Base-by-base conservation (phyloP, 306 rosid species). In the Senna tora region DNA sequence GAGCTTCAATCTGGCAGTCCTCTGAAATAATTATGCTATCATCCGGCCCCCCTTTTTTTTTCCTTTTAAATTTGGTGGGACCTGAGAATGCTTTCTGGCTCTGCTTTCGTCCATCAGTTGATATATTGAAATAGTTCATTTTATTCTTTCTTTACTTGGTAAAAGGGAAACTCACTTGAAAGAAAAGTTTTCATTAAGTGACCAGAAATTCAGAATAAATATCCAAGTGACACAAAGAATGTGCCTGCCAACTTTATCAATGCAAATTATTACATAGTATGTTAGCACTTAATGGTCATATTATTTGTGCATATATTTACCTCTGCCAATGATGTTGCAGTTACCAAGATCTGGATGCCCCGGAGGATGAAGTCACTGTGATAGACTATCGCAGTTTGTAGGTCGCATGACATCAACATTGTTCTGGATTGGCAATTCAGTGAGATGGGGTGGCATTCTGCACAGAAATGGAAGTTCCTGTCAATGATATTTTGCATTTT, bases 361-460 rank as follows among this genome's bases (percentile, higher is more conserved):
- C 96, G 0, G 98, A 94, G 32, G 98, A 94, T 54, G 98, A 94
- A 80, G 97, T 94, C 71, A 91, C 98, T 2, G 98, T 94, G 85
- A 94, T 94, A 78, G 98, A 94, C 75, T 94, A 94, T 79, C 81
- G 98, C 82, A 94, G 98, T 84, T 89, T 94, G 86, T 94, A 89
- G 70, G 36, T 72, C 38, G 1, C 30, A 36, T 36, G 39, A 45
- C 36, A 15, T 25, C 21, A 7, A 42, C 20, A 14, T 25, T 49
- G 63, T 51, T 61, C 39, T 71, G 77, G 49, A 55, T 38, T 57
- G 39, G 28, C 69, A 38, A 19, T 45, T 50, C 20, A 53, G 13
- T 13, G 72, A 46, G 73, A 73, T 41, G 11, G 38, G 53, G 25
- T 56, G 53, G 39, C 65, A 12, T 43, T 65, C 73, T 39, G 60